These are phyloP conservation scores for Nicotiana tabacum DNA, from an alignment of 257 asterid genomes.

Conservation along the genomic window DNA sequence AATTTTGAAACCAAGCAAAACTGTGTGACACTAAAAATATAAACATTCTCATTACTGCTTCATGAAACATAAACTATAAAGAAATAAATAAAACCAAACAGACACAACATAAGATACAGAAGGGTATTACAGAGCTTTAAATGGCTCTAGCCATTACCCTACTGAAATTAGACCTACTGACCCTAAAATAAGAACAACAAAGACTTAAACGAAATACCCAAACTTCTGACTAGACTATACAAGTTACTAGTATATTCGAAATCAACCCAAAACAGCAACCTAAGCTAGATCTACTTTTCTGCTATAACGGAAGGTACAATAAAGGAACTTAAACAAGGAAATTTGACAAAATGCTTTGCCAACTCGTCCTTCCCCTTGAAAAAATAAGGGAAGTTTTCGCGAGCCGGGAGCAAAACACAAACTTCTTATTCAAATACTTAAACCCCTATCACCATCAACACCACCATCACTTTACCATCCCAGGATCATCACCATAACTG, in stretches of 20 bases:
- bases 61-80: no score
- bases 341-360: neutral
- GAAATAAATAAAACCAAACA: no score
- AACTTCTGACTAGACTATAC: neutral
- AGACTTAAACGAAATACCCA: neutral
- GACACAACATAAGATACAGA: neutral
- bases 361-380: slow-evolving; percentile 35
- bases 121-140: neutral
- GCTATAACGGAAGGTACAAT: neutral
- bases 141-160: neutral
- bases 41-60: neutral
- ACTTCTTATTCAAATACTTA: neutral
- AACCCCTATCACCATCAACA: neutral
- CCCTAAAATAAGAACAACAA: neutral
- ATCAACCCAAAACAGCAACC: neutral
- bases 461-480: neutral
- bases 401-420: slow-evolving; percentile 9
- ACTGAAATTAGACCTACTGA: neutral
- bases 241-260: neutral
- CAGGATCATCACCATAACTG: neutral
- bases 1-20: neutral
- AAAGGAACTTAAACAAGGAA: neutral
- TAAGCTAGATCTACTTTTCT: neutral
- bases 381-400: slow-evolving; percentile 29
- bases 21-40: neutral